Base-by-base conservation (phyloP, 331 rosid genomes). In the Cydonia oblonga region DNA sequence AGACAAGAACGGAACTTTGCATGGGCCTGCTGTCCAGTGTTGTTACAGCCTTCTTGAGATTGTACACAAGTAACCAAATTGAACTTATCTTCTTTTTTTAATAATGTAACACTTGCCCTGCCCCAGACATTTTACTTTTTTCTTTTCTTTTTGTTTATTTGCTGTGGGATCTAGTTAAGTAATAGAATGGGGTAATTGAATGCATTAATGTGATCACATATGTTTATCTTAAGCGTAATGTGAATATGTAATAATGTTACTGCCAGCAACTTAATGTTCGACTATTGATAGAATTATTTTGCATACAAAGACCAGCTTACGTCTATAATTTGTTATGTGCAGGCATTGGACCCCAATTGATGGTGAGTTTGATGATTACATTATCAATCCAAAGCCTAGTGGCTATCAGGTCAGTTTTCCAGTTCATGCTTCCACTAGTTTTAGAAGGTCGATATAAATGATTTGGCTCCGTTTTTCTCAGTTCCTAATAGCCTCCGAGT, bases 291-390 rank as follows among this genome's bases (percentile, higher is more conserved):
- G 16, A 35, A 67, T 57, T 46, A 68, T 35, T 49, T 29, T 18
- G 62, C 64, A 6, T 59, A 25, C 42, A 30, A 5, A 5, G 23
- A 18, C 6, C 25, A 25, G 33, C 68, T 19, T 57, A 49, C 11
- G 16, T 38, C 61, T 44, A 4, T 24, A 60, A 23, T 71, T 23
- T 63, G 9, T 8, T 15, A 15, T 66, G 68, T 80, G 64, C 82
- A 93, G 98, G 78, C 90, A 89, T 78, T 93, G 97, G 98, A 79
- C 87, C 61, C 98, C 98, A 4, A 89, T 89, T 74, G 96, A 93
- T 80, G 97, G 97, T 81, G 98, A 90, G 80, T 90, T 93, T 82
- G 98, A 93, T 79, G 98, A 93, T 86, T 93, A 93, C 80, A 87
- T 93, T 65, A 80, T 93, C 81, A 93, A 93, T 84, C 98, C 98